phyloP scores from a whole-genome alignment of 257 asterid species.

The Fraxinus pennsylvanica region DNA sequence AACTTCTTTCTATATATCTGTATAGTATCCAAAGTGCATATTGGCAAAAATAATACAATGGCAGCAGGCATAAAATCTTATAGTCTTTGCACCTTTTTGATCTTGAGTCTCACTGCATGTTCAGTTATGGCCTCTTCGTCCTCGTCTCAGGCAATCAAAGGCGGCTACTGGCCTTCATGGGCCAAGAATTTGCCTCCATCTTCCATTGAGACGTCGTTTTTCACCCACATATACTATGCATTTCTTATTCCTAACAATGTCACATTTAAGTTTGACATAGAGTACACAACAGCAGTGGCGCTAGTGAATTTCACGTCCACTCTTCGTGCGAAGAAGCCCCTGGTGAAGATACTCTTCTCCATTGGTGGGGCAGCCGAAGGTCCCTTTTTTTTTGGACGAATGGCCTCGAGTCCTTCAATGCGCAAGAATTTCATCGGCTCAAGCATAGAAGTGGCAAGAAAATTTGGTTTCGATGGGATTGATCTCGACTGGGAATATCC shows the following conservation, averaged over 20 bases:
- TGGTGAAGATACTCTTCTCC: slow-evolving; percentile 52
- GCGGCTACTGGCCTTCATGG: slow-evolving; percentile 72
- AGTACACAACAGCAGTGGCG: slow-evolving; percentile 32
- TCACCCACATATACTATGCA: slow-evolving; percentile 70
- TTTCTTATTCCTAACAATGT: slow-evolving; percentile 52
- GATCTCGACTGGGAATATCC: slow-evolving; percentile 92
- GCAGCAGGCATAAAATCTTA: slow-evolving; percentile 16
- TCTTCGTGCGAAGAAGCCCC: slow-evolving; percentile 49
- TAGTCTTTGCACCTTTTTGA: slow-evolving; percentile 18
- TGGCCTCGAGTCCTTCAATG: slow-evolving; percentile 42
- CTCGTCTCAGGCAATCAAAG: slow-evolving; percentile 42
- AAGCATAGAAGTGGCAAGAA: slow-evolving; percentile 62
- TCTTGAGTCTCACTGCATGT: slow-evolving; percentile 24
- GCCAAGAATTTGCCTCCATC: slow-evolving; percentile 43
- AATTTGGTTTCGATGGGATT: slow-evolving; percentile 63
- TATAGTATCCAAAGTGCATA: not conserved
- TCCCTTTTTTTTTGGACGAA: slow-evolving; percentile 40
- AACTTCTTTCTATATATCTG: not conserved
- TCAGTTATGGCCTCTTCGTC: slow-evolving; percentile 25
- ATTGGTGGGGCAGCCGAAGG: slow-evolving; percentile 66
- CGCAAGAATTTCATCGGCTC: slow-evolving; percentile 54
- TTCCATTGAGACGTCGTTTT: slow-evolving; percentile 50
- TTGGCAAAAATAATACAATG: slow-evolving; percentile 25
- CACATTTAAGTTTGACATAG: slow-evolving; percentile 53
- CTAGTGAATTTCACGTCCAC: slow-evolving; percentile 58